A percentile compares a stretch with the other conserved stretches of the same genome.
phyloP scores from a whole-genome alignment of 176 grass and related monocot genomes.

The Juncus effusus region DNA sequence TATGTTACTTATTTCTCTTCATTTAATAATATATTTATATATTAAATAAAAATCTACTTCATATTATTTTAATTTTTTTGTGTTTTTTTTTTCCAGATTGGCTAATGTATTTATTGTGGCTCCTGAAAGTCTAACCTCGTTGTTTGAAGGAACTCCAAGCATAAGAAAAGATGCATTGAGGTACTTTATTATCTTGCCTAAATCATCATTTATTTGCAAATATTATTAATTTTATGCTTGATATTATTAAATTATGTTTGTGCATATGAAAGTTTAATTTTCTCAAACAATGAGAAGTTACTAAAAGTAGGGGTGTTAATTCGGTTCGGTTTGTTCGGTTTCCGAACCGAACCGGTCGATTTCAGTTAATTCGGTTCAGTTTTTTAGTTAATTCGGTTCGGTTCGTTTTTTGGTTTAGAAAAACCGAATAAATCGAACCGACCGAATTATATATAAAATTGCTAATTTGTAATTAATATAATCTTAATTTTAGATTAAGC shows the following conservation, averaged over 20 bases:
- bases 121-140: conserved; percentile 88
- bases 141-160: conserved; percentile 92
- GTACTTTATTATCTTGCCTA: conserved; percentile 28
- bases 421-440: too few species aligned
- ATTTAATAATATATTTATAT: background rate
- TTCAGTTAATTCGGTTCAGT: too few species aligned
- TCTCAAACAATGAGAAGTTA: background rate
- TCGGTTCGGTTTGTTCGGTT: too few species aligned
- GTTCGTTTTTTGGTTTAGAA: too few species aligned
- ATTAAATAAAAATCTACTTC: background rate
- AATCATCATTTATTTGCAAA: background rate
- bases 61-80: background rate
- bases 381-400: too few species aligned
- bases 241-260: background rate
- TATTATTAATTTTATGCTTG: too few species aligned
- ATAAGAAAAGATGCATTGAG: conserved; percentile 91
- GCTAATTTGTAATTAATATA: too few species aligned
- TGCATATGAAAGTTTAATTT: background rate
- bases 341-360: too few species aligned
- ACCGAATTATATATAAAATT: too few species aligned
- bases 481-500: too few species aligned
- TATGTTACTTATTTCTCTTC: conserved; percentile 36
- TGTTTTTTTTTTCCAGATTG: conserved; percentile 47
- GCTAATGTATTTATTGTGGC: conserved; percentile 98
- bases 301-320: too few species aligned